Evolutionary conservation across 352 stramenopile species (phyloP).

Genomic region (Pythium pyrilobum): DNA sequence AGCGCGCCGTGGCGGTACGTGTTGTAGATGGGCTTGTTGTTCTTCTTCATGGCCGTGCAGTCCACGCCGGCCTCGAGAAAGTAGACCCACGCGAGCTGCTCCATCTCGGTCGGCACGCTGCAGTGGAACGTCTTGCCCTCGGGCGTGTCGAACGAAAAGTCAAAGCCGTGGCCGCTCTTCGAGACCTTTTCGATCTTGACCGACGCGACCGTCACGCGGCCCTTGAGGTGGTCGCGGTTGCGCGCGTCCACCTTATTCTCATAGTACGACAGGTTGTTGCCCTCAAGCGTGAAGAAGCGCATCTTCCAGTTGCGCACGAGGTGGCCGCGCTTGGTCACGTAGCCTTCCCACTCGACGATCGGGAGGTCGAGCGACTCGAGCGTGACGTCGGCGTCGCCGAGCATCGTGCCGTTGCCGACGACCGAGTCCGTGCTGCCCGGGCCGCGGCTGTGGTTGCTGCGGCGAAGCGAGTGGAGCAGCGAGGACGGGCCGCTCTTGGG

Average conservation of each 20-base stretch:
- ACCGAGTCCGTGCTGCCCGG: conserved; percentile 21
- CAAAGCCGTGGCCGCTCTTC: conserved; percentile 76
- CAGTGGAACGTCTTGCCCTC: conserved; percentile 85
- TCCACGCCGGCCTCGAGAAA: conserved; percentile 81
- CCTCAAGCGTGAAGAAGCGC: conserved; percentile 84
- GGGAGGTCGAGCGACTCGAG: conserved; percentile 83
- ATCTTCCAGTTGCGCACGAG: conserved; percentile 87
- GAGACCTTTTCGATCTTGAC: conserved; percentile 75
- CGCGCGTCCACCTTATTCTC: conserved; percentile 86
- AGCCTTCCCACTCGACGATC: conserved; percentile 87
- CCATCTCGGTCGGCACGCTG: conserved; percentile 69
- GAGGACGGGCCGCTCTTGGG: conserved; percentile 34
- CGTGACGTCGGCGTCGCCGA: conserved; percentile 36
- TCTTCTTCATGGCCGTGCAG: conserved; percentile 75
- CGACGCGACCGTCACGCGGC: conserved; percentile 69
- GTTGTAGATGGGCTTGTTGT: conserved; percentile 80
- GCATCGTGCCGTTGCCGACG: conserved; percentile 10
- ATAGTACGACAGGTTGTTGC: conserved; percentile 86
- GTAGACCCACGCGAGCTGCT: conserved; percentile 82
- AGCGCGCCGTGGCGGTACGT: conserved; percentile 63
- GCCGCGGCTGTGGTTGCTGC: conserved; percentile 25
- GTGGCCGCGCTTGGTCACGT: conserved; percentile 86
- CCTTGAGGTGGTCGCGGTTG: conserved; percentile 82
- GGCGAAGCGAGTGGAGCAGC: conserved; percentile 55
- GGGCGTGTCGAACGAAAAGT: conserved; percentile 81